Base-by-base conservation (phyloP, 129 eudicot species). In the Arctium lappa region DNA sequence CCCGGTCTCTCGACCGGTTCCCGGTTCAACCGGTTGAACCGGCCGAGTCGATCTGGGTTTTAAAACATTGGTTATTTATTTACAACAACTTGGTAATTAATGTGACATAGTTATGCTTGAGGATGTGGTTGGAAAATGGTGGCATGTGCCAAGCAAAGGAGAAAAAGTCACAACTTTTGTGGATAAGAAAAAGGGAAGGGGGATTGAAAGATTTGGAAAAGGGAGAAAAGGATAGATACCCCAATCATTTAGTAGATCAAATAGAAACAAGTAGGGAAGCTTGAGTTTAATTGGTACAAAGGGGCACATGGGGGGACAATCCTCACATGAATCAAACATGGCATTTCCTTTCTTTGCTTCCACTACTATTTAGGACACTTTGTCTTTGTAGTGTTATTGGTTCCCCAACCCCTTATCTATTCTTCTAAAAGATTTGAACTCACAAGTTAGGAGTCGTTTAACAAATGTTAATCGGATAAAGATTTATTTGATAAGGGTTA, bases 271-370 rank as follows among this genome's bases (percentile, higher is more conserved):
- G 87, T 84, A 79, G 87, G 87, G 87, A 78, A 60, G 83, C 3
- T 84, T 62, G 71, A 73, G 76, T 84, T 79, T 78, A 78, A 79
- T 22, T 22, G 27, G 27, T 22, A 22, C 27, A 22, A 22, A 22
- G 79, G 83, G 69, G 73, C 87, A 84, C 87, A 84, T 84, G 87
- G 83, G 86, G 86, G 75, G 84, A 79, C 87, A 84, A 73, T 84
- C 84, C 87, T 84, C 87, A 84, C 87, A 84, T 84, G 87, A 84
- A 73, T 15, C 74, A 84, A 84, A 84, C 87, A 84, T 84, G 87
- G 80, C 75, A 29, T 84, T 79, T 34, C 77, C 80, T 79, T 79
- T 50, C 75, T 56, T 79, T 84, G 84, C 79, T 73, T 81, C 79
- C 11, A 73, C 63, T 73, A 71, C 27, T 22, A 22, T 73, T 62